Evolutionary conservation across 495 filamentous ascomycete species (phyloP).

Genomic region (Podospora bellae-mahoneyi): DNA sequence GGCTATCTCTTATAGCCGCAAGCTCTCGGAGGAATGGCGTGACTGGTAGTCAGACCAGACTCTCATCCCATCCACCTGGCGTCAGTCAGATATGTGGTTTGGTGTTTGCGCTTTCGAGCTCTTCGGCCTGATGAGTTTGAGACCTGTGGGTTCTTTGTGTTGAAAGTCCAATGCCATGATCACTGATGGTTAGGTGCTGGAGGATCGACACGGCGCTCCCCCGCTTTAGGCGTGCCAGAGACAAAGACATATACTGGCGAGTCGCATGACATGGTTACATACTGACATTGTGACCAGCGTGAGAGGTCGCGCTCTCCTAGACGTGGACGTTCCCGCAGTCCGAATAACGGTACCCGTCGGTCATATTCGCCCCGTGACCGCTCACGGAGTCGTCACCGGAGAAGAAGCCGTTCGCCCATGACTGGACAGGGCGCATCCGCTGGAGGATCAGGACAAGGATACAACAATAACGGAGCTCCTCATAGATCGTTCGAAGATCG

Average conservation of each 20-base stretch:
- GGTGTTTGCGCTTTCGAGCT: no score
- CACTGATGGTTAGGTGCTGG: not conserved
- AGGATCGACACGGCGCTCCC: not conserved
- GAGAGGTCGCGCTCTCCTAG: conserved; percentile 93
- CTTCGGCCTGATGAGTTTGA: not conserved
- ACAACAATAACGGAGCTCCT: conserved; percentile 62
- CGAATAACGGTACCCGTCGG: conserved; percentile 54
- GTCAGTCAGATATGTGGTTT: not conserved
- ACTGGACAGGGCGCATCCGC: conserved; percentile 66
- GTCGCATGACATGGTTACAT: conserved; percentile 18
- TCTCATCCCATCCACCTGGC: not conserved
- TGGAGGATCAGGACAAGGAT: conserved; percentile 56
- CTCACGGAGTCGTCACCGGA: conserved; percentile 68
- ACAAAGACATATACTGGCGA: not conserved
- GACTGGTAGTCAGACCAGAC: not conserved
- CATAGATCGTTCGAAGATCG: conserved; percentile 80
- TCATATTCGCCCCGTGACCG: conserved; percentile 92
- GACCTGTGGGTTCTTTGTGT: not conserved
- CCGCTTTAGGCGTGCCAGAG: not conserved
- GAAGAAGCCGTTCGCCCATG: conserved; percentile 83
- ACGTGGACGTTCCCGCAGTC: conserved; percentile 64
- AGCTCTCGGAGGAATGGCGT: not conserved
- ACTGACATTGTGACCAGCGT: conserved; percentile 64
- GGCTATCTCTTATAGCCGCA: not conserved
- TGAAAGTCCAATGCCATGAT: not conserved